Base-by-base conservation (phyloP, 495 filamentous ascomycete species). In the Penicillium coffeae region DNA sequence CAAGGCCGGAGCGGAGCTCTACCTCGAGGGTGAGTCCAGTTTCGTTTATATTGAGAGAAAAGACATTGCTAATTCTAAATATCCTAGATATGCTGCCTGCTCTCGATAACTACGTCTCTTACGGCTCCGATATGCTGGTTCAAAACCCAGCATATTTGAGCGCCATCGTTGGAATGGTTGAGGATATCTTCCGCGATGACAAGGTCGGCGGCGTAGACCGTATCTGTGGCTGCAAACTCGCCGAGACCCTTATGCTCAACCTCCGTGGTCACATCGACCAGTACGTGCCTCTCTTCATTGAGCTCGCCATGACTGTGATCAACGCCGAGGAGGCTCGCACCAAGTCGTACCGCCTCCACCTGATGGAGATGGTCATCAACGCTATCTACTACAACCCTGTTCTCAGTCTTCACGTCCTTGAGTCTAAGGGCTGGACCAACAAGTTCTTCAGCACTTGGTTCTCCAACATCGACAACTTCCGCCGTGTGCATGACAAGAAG, bases 331-430 rank as follows among this genome's bases (percentile, higher is more conserved):
- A 95, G 47, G 75, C 85, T 30, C 88, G 84, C 62, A 73, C 71
- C 30, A 96, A 93, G 76, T 88, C 88, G 10, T 95, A 96, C 72
- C 82, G 85, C 54, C 88, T 98, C 36, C 92, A 97, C 66, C 70
- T 98, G 41, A 95, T 98, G 89, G 94, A 97, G 74, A 95, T 98
- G 87, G 82, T 97, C 43, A 93, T 98, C 77, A 97, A 98, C 69
- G 86, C 86, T 43, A 89, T 96, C 54, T 96, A 97, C 76, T 97
- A 97, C 72, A 95, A 96, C 71, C 89, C 93, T 2, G 64, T 77
- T 30, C 78, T 95, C 49, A 74, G 87, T 51, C 77, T 98, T 21
- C 88, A 89, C 42, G 79, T 94, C 15, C 75, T 98, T 33, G 93
- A 98, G 68, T 65, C 76, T n/a, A 89, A 92, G 46, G 84, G 81